Percentiles rank a stretch among this genome's conserved stretches.
Conservation (phyloP, 257 asterid species). For the Dorcoceras hygrometricum region DNA sequence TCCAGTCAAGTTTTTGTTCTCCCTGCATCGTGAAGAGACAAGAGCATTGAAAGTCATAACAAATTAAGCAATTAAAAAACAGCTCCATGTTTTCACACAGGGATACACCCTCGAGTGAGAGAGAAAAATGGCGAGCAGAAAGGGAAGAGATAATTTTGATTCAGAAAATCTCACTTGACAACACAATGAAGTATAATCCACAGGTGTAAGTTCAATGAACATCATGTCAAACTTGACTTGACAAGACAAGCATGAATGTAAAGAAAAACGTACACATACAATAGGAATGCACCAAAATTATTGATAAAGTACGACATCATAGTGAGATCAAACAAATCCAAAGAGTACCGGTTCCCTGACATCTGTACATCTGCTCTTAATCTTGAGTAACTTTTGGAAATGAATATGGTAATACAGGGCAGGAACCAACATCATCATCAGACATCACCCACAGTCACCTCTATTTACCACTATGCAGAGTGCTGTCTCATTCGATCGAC, state of each 20-base stretch:
- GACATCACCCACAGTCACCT: background rate
- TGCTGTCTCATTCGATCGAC: no score
- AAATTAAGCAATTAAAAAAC: constrained; percentile 11
- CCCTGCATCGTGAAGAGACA: constrained; percentile 46
- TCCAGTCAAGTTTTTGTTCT: constrained; percentile 85
- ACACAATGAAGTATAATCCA: background rate
- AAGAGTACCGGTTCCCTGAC: no score
- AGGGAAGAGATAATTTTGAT: background rate
- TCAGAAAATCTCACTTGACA: constrained; percentile 7
- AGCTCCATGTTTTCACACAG: background rate
- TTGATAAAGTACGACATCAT: no score
- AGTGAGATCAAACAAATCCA: no score
- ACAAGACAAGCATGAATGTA: background rate
- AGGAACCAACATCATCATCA: background rate
- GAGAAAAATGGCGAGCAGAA: constrained; percentile 4
- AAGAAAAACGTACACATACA: constrained; percentile 3
- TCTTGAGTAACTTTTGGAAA: background rate
- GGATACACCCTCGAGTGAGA: constrained; percentile 3
- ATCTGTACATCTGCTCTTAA: no score
- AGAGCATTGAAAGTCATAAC: constrained; percentile 8
- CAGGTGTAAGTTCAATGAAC: constrained; percentile 1
- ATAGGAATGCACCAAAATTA: no score
- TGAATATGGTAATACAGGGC: background rate
- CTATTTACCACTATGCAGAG: background rate
- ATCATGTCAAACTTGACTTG: background rate